Evolutionary conservation across 192 early-diverging fungal genomes (phyloP), one percentile per base, ranked within the genome.

Genomic region (Kickxella alabastrina): DNA sequence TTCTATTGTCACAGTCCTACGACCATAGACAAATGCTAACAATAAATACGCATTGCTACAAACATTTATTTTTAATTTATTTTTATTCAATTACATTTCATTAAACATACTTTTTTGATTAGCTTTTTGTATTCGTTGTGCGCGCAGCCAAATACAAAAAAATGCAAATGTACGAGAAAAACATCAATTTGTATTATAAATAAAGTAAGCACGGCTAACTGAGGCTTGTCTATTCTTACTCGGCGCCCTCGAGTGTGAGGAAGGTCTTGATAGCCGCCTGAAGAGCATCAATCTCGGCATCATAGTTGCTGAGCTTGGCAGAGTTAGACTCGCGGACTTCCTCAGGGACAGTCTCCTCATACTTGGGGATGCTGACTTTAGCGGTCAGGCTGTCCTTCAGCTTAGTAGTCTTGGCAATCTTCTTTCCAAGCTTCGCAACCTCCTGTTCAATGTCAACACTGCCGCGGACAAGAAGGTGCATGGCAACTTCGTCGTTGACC

Each of bases 391-490:
- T 75, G 17, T 80, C 79, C 49, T 79, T 64, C n/a, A 79, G 59
- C 58, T 87, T 82, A n/a, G 28, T 19, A 10, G 73, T 73, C 77
- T 91, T 93, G 43, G 64, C 74, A 29, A 86, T 49, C 69, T 92
- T 90, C 57, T 82, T 79, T 51, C 89, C 80, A 40, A 93, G 69
- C 66, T 93, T 92, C 43, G 60, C 57, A 36, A 96, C 76, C 70
- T 96, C 93, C 34, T 82, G 81, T 54, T 86, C 87, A 56, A 96
- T 82, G 58, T 93, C 84, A 23, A 93, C 85, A 49, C 70, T 63
- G 13, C 87, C 87, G 60, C 85, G 81, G 21, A 93, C 88, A 60
- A 96, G 80, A 42, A 96, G 57, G 51, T 83, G 79, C 14, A 91
- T 84, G 53, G 75, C 79, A 31, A 79, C 73, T 26, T 90, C 87